Base-by-base conservation (phyloP, 306 rosid genomes). In the Inga leiocalycina region DNA sequence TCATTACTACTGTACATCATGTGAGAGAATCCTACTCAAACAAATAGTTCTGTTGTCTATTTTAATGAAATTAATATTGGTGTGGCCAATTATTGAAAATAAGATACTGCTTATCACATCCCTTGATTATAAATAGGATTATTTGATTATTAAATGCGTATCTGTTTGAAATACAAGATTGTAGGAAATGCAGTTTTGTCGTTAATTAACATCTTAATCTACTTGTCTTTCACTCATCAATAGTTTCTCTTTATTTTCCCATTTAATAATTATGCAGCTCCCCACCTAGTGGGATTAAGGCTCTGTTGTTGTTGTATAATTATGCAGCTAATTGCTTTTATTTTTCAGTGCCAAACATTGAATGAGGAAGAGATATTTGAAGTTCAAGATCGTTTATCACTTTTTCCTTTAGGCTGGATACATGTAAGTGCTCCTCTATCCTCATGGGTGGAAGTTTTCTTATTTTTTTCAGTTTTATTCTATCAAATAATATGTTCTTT, bases 291-390 rank as follows among this genome's bases (percentile, higher is more conserved):
- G 41, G 41, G 41, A 37, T 37, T 37, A 39, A 39, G 6, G 43
- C 43, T 39, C 1, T 37, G 34, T 32, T 37, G 39, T 37, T 39
- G 41, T 39, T 5, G 1, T 14, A 46, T 43, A 43, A 4, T 24
- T 22, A 71, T 45, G 34, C 34, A 12, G 49, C 20, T 71, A 44
- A 71, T 22, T 44, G 35, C 54, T 22, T 46, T 46, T 72, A 24
- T 46, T 82, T 48, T 87, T 81, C 94, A 97, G 99, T 97, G 99
- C 85, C 92, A 89, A 88, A 94, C 98, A 24, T 91, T 97, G 93
- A 91, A 94, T 75, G 99, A 97, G 89, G 99, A 93, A 88, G 99
- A 97, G 87, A 92, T 97, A 86, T 97, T 92, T 92, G 99, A 97
- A 87, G 93, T 92, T 91, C 99, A 97, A 89, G 99, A 97, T 88